A percentile compares a stretch with the other conserved stretches of the same genome.
Evolutionary conservation across 345 rosid species (phyloP).

Genomic region (Psidium guajava): DNA sequence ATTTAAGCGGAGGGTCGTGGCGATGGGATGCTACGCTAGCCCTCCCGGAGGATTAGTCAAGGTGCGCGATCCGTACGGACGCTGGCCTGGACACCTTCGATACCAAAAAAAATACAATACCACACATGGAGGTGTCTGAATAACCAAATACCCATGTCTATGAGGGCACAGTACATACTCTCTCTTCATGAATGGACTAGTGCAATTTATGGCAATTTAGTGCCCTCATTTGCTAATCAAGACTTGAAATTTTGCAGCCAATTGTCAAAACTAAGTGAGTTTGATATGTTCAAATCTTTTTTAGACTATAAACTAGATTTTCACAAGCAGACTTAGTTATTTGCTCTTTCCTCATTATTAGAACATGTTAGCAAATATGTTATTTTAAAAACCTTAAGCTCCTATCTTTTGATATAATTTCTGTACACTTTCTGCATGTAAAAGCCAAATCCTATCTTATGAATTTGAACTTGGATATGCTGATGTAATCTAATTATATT

Average conservation of each 20-base stretch:
- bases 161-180: neutral
- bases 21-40: too few species aligned
- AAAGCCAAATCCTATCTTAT: neutral
- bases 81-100: too few species aligned
- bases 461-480: too few species aligned
- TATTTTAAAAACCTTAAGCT: neutral
- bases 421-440: neutral
- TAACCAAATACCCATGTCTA: neutral
- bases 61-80: too few species aligned
- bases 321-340: neutral
- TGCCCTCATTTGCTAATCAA: neutral
- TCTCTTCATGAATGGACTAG: neutral
- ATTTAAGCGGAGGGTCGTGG: too few species aligned
- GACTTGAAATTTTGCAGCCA: neutral
- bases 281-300: neutral
- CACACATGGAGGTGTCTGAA: too few species aligned
- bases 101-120: too few species aligned
- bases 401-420: too few species aligned
- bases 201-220: neutral
- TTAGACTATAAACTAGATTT: neutral
- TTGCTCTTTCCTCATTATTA: neutral
- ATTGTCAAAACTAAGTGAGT: neutral
- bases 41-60: too few species aligned
- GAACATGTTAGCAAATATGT: neutral
- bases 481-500: too few species aligned